Base-by-base conservation (phyloP, 805 yeast genomes). In the Ogataea zsoltii region DNA sequence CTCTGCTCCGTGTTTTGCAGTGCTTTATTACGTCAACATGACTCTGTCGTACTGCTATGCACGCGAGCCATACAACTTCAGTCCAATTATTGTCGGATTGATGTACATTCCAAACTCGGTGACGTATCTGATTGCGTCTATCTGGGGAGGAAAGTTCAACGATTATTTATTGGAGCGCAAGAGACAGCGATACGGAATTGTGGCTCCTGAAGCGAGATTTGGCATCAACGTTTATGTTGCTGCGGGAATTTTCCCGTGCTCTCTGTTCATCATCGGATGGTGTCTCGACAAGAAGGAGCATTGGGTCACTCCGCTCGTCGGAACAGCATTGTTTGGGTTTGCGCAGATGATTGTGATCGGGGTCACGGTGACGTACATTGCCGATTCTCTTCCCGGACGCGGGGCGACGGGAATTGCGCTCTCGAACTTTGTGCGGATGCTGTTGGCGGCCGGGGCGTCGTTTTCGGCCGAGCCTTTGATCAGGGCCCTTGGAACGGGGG, bases 371-470 rank as follows among this genome's bases (percentile, higher is more conserved):
- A 88, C 96, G 0, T 89, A 88, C 58, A 67, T 88, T 45, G 90
- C 88, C 1, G 96, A 88, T 58, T 80, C 89, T 1, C 71, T 89
- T 36, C 96, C 96, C 0, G 95, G 96, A 0, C 75, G 83, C 56
- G 95, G 96, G 33, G 91, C 96, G 12, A 85, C 96, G 0, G 96
- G 95, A 0, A 87, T 88, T 39, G 96, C 96, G 0, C 63, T 89
- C 41, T 88, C 86, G 57, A 89, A 88, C 59, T 74, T 88, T 45
- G 71, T 84, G 15, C 73, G 96, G 55, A 85, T 82, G 72, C 67
- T 80, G 2, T 67, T 85, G 48, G 96, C 96, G 1, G 88, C 95
- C 0, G 71, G 74, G 2, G 91, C 88, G 10, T 80, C 90, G 1
- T 89, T 88, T 61, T 72, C 83, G 7, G 79, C 86, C 1, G 89